phyloP scores from a whole-genome alignment of 192 early-diverging fungal genomes.

The Linnemannia hyalina region DNA sequence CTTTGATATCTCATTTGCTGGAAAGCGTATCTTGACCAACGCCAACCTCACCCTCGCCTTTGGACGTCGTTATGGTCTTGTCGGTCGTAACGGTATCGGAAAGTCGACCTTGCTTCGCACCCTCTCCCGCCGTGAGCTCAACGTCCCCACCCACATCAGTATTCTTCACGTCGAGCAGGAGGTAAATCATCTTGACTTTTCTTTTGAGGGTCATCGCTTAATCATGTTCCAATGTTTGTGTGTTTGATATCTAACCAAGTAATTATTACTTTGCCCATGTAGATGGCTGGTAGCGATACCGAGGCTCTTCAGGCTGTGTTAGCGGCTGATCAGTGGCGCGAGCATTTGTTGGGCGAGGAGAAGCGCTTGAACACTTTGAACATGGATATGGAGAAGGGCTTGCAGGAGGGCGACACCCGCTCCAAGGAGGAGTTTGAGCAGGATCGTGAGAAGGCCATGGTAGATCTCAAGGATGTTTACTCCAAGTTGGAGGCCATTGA shows the following conservation, averaged over 20 bases:
- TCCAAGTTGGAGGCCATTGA: constrained; percentile 93
- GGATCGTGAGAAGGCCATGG: constrained; percentile 48
- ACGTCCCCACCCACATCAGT: constrained; percentile 90
- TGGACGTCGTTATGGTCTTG: constrained; percentile 95
- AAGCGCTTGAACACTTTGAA: constrained; percentile 70
- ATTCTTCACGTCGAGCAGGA: constrained; percentile 99
- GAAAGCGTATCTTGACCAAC: constrained; percentile 93
- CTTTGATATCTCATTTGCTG: constrained; percentile 97
- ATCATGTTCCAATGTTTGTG: background rate
- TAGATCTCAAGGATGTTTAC: constrained; percentile 85
- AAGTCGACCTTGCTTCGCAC: constrained; percentile 86
- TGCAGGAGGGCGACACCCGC: constrained; percentile 62
- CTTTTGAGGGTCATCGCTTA: background rate
- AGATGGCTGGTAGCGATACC: constrained; percentile 94
- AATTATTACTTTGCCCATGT: constrained; percentile 11
- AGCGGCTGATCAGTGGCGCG: constrained; percentile 93
- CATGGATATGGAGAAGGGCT: constrained; percentile 64
- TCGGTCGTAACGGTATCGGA: constrained; percentile 93
- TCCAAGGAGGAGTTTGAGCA: constrained; percentile 60
- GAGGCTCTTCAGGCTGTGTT: constrained; percentile 90
- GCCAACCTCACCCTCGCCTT: constrained; percentile 85
- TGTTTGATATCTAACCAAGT: background rate
- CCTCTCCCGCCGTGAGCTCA: constrained; percentile 87
- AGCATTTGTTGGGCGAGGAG: constrained; percentile 90
- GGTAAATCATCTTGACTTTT: constrained; percentile 52